These are phyloP conservation scores for Suhomyces tanzawaensis DNA, from an alignment of 805 yeast genomes.

Conservation along the genomic window DNA sequence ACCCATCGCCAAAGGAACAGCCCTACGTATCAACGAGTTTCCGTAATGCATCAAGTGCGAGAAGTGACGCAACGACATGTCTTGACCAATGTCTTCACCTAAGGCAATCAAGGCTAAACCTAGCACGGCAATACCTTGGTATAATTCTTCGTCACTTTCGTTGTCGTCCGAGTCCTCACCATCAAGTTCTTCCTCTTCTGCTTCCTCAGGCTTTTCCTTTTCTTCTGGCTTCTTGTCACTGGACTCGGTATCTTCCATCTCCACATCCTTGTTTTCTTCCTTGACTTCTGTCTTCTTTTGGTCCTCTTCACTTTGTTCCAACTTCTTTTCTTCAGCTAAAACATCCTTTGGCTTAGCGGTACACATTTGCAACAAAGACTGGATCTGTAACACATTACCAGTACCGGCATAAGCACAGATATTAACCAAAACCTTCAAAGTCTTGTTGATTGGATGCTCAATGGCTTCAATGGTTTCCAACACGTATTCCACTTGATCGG, in stretches of 20 bases:
- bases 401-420: conserved; percentile 97
- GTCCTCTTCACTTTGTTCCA: conserved; percentile 45
- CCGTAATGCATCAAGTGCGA: conserved; percentile 98
- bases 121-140: conserved; percentile 86
- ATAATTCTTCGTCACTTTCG: conserved; percentile 52
- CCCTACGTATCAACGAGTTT: conserved; percentile 81
- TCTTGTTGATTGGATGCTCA: conserved; percentile 89
- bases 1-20: conserved; percentile 98
- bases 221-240: conserved; percentile 18
- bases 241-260: conserved; percentile 28
- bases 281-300: conserved; percentile 20
- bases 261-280: conserved; percentile 21
- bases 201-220: conserved; percentile 19
- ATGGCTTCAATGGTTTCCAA: conserved; percentile 91
- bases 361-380: conserved; percentile 83
- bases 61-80: conserved; percentile 95
- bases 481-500: conserved; percentile 91
- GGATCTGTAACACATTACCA: conserved; percentile 94
- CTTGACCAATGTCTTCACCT: conserved; percentile 98
- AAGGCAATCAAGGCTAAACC: conserved; percentile 93
- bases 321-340: conserved; percentile 58
- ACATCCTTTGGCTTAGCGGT: conserved; percentile 65
- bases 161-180: conserved; percentile 26
- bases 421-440: conserved; percentile 84
- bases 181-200: conserved; percentile 29